phyloP scores from a whole-genome alignment of 2,329 filamentous ascomycete species.

The Claviceps humidiphila region DNA sequence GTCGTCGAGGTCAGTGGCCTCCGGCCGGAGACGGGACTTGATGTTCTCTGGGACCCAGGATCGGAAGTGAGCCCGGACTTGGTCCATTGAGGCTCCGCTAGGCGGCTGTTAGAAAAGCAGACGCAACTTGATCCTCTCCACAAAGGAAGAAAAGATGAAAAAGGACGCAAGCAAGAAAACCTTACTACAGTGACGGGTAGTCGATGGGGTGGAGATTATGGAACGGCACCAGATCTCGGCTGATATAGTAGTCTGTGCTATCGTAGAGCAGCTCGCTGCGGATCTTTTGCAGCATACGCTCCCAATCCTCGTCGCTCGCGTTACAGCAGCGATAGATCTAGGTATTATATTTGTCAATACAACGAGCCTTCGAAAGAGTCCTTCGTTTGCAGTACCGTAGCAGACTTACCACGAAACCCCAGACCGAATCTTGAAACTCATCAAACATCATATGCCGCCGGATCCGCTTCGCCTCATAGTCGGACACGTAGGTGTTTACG shows the following conservation, averaged over 20 bases:
- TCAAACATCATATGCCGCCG: neutral
- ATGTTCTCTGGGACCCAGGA: slow-evolving; percentile 1
- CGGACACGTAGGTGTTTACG: neutral
- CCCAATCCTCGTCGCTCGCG: neutral
- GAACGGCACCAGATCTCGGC: neutral
- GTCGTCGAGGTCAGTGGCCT: neutral
- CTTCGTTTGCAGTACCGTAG: too few relatives aligned
- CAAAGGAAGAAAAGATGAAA: too few relatives aligned
- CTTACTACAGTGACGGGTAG: neutral
- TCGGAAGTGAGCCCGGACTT: slow-evolving; percentile 2
- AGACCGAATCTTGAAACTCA: neutral
- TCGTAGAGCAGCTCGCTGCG: neutral
- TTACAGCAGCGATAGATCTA: slow-evolving; percentile 1
- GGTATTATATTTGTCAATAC: neutral
- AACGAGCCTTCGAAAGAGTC: neutral
- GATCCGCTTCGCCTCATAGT: neutral
- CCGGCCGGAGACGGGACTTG: neutral
- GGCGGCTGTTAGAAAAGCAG: neutral
- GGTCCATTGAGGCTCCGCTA: slow-evolving; percentile 1
- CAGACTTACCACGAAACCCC: slow-evolving; percentile 1
- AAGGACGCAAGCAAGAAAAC: neutral
- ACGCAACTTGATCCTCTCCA: too few relatives aligned
- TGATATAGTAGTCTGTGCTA: neutral
- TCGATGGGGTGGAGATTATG: slow-evolving; percentile 1
- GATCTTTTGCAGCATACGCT: neutral